Evolutionary conservation across 2,329 filamentous ascomycete species (phyloP).

Genomic region (Apiospora rasikravindrae): DNA sequence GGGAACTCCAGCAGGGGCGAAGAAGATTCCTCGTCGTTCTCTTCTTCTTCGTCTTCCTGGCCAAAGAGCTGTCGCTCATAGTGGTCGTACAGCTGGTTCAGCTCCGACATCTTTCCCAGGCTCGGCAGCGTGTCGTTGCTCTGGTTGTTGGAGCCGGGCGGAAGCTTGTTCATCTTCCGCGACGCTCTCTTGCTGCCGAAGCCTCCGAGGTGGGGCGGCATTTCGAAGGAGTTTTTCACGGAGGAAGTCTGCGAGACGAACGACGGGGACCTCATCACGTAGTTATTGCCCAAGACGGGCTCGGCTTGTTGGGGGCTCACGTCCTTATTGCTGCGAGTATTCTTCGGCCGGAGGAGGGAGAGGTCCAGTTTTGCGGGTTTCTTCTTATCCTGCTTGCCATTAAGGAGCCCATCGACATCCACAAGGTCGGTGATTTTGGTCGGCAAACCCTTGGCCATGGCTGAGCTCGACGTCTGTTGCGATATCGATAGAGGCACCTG

Average conservation of each 20-base stretch:
- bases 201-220: slow-evolving; percentile 22
- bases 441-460: slow-evolving; percentile 62
- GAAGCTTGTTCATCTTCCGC: slow-evolving; percentile 30
- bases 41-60: slow-evolving; percentile 26
- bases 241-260: slow-evolving; percentile 45
- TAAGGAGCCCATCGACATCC: slow-evolving; percentile 47
- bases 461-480: slow-evolving; percentile 63
- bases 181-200: slow-evolving; percentile 23
- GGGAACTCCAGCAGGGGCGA: neutral
- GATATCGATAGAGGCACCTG: slow-evolving; percentile 62
- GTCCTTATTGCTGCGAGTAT: slow-evolving; percentile 38
- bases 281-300: slow-evolving; percentile 44
- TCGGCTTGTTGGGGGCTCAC: slow-evolving; percentile 35
- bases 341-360: slow-evolving; percentile 47
- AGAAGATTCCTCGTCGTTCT: slow-evolving; percentile 32
- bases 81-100: slow-evolving; percentile 61
- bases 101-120: slow-evolving; percentile 42
- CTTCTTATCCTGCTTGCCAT: slow-evolving; percentile 44
- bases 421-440: slow-evolving; percentile 53
- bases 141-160: slow-evolving; percentile 37
- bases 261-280: slow-evolving; percentile 49
- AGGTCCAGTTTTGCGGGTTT: slow-evolving; percentile 57
- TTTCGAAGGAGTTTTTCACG: slow-evolving; percentile 18
- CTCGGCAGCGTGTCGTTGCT: slow-evolving; percentile 30
- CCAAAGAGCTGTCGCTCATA: slow-evolving; percentile 57